phyloP scores from a whole-genome alignment of 2,329 filamentous ascomycete species.

The Westerdykella ornata region DNA sequence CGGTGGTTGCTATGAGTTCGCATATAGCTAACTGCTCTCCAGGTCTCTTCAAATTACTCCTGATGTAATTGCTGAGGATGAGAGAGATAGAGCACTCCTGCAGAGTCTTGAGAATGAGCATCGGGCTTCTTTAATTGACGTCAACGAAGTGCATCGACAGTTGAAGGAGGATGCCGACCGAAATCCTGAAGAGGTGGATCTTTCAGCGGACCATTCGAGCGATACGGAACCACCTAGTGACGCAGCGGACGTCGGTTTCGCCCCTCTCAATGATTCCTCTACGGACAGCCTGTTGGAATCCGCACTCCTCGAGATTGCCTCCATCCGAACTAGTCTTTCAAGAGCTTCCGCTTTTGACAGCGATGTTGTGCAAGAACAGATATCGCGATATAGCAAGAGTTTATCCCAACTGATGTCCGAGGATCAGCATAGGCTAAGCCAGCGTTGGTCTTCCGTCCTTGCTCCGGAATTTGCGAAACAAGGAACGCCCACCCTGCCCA shows the following conservation, averaged over 20 bases:
- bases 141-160: conserved; percentile 10
- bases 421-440: conserved; percentile 8
- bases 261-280: background rate
- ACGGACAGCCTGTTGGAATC: conserved; percentile 1
- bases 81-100: conserved; percentile 10
- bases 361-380: conserved; percentile 4
- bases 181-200: background rate
- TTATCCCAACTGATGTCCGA: conserved; percentile 5
- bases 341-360: conserved; percentile 1
- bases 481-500: too few species aligned
- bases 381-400: conserved; percentile 6
- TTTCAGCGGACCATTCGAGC: background rate
- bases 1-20: background rate
- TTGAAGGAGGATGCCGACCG: conserved; percentile 2
- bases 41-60: conserved; percentile 1
- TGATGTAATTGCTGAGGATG: conserved; percentile 6
- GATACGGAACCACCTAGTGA: background rate
- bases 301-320: conserved; percentile 7
- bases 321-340: conserved; percentile 9
- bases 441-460: conserved; percentile 6
- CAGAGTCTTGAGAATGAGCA: conserved; percentile 14
- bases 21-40: background rate
- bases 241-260: background rate
- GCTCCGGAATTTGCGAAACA: too few species aligned
- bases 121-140: conserved; percentile 11